phyloP scores from a whole-genome alignment of 441 rosid genomes.

The Breynia disticha region DNA sequence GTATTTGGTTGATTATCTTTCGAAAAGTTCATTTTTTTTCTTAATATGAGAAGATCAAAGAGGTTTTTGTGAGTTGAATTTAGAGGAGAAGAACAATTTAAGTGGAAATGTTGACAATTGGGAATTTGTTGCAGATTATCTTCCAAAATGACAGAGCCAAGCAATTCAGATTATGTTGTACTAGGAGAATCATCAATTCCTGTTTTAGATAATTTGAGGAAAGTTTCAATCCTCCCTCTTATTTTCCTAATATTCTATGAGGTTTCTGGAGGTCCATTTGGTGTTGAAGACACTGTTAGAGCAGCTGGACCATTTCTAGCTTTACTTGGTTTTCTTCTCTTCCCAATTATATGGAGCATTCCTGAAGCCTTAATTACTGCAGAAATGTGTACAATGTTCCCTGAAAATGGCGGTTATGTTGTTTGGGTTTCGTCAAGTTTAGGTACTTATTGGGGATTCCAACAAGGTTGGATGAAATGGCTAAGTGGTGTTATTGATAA shows the following conservation, averaged over 20 bases:
- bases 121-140: conserved; percentile 22
- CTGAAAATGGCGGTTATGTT: conserved; percentile 62
- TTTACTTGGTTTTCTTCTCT: conserved; percentile 45
- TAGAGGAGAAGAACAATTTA: neutral
- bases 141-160: conserved; percentile 19
- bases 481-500: conserved; percentile 63
- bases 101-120: neutral
- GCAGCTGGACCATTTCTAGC: conserved; percentile 65
- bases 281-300: conserved; percentile 52
- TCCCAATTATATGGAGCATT: conserved; percentile 57
- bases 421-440: conserved; percentile 64
- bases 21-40: too few species aligned
- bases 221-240: conserved; percentile 54
- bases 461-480: conserved; percentile 85
- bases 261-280: conserved; percentile 69
- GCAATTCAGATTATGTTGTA: conserved; percentile 20
- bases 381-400: conserved; percentile 71
- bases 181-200: conserved; percentile 31
- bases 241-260: conserved; percentile 60
- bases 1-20: too few species aligned
- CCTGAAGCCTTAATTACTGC: conserved; percentile 70
- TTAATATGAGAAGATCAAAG: too few species aligned
- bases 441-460: conserved; percentile 71
- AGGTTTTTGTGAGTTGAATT: too few species aligned
- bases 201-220: conserved; percentile 25